Evolutionary conservation across 2,329 filamentous ascomycete species (phyloP).

Genomic region (Ascochyta viciae-villosae): DNA sequence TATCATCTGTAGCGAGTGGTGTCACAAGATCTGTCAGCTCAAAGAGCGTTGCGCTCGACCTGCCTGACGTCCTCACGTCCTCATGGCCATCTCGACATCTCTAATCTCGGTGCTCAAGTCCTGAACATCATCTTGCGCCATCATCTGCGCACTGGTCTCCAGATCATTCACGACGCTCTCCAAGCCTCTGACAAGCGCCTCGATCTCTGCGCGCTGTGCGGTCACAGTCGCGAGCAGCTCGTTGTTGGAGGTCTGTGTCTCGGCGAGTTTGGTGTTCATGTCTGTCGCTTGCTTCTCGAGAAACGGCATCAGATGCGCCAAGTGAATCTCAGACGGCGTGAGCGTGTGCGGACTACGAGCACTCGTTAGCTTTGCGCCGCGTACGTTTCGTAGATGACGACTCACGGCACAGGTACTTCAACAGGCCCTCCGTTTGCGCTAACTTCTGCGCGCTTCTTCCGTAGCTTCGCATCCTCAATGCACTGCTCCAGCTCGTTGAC

Average conservation of each 20-base stretch:
- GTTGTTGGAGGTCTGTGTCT: slow-evolving; percentile 61
- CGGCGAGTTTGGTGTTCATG: slow-evolving; percentile 58
- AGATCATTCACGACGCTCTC: slow-evolving; percentile 65
- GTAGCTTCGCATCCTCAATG: slow-evolving; percentile 63
- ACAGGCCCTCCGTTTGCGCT: slow-evolving; percentile 46
- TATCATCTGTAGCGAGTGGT: neutral
- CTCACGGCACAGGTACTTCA: slow-evolving; percentile 56
- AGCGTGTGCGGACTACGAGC: slow-evolving; percentile 63
- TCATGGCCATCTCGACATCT: slow-evolving; percentile 47
- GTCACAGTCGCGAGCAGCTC: slow-evolving; percentile 59
- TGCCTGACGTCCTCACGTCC: slow-evolving; percentile 26
- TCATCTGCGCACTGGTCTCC: slow-evolving; percentile 56
- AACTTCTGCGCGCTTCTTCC: slow-evolving; percentile 56
- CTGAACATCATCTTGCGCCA: slow-evolving; percentile 50
- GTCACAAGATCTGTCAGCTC: neutral
- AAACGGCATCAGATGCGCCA: slow-evolving; percentile 65
- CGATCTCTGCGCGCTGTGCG: slow-evolving; percentile 64
- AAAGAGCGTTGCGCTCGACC: neutral
- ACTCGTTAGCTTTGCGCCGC: slow-evolving; percentile 2
- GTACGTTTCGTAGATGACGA: slow-evolving; percentile 18
- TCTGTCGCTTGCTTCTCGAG: slow-evolving; percentile 59
- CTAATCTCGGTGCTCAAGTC: slow-evolving; percentile 44
- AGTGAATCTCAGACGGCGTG: slow-evolving; percentile 62
- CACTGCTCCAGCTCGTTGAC: slow-evolving; percentile 68
- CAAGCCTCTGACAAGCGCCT: slow-evolving; percentile 60